These are phyloP conservation scores for Mediolabrus comicus DNA, from an alignment of 108 stramenopile genomes.

Conservation along the genomic window DNA sequence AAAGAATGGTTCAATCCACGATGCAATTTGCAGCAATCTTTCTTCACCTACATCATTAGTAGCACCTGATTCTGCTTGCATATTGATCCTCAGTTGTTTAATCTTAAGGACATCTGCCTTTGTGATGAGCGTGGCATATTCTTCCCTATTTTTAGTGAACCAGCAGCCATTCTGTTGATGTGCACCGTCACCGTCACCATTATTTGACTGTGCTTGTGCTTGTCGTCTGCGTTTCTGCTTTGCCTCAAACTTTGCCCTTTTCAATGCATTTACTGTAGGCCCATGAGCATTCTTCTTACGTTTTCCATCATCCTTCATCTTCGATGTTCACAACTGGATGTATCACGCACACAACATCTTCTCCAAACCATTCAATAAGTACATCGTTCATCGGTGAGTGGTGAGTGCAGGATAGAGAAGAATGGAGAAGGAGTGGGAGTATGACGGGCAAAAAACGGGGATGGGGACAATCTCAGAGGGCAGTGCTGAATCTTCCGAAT, in stretches of 20 bases:
- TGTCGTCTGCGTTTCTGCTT: constrained; percentile 40
- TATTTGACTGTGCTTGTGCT: too few species aligned
- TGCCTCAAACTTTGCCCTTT: constrained; percentile 46
- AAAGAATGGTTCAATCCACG: constrained; percentile 46
- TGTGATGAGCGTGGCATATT: constrained; percentile 34
- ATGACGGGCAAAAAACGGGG: too few species aligned
- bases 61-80: background rate
- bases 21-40: constrained; percentile 31
- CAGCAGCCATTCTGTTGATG: constrained; percentile 10
- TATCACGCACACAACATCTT: too few species aligned
- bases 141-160: constrained; percentile 20
- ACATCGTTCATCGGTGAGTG: too few species aligned
- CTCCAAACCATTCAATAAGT: too few species aligned
- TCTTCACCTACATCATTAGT: background rate
- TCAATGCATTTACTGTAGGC: constrained; percentile 41
- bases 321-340: too few species aligned
- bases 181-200: too few species aligned
- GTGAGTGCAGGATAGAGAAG: too few species aligned
- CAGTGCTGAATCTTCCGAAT: too few species aligned
- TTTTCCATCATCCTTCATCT: constrained; percentile 7
- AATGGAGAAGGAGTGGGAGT: too few species aligned
- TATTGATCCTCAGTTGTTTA: constrained; percentile 11
- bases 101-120: constrained; percentile 32
- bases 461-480: too few species aligned
- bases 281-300: constrained; percentile 36